Base-by-base conservation (phyloP, 1,284 basidiomycete genomes). In the Paramarasmius palmivorus region DNA sequence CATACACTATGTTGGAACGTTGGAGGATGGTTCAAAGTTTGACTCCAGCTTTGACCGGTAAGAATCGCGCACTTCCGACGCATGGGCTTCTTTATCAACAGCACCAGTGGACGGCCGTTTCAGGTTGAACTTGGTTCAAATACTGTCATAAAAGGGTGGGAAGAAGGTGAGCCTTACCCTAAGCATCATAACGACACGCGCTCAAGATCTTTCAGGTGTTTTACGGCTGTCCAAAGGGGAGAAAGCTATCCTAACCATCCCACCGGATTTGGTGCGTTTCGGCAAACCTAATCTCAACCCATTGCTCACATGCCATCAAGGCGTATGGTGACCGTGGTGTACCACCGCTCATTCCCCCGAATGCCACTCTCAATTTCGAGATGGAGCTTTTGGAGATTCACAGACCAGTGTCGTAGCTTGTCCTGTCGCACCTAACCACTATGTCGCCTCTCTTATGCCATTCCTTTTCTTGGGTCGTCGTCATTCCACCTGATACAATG, bases 131-230 rank as follows among this genome's bases (percentile, higher is more conserved):
- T 90, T 57, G 86, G 83, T 45, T 69, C 79, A 46, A 82, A 81
- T 45, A 78, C 78, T 63, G 86, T 88, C 51, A 88, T 88, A 71
- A 81, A 75, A 65, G 88, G 87, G 35, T 90, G 88, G 87, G 87
- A 89, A 63, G 85, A 88, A 68, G 86, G 86, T 83, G 58, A 45
- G 49, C 25, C 40, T 50, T 10, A 29, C 26, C 29, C n/a, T 36
- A 14, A 20, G 32, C 55, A 50, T 37, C 36, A 26, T 40, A 10
- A 14, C n/a, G 36, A 46, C 35, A 52, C 42, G 46, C 29, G 29
- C 52, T 26, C 20, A 22, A 22, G 14, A 50, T 41, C 57, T 22
- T 49, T 26, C 59, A 83, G 82, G 79, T 53, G 83, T 88, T 41
- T 78, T 75, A 19, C 72, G 84, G 70, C 67, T 88, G 58, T 87